A percentile compares a stretch with the other conserved stretches of the same genome.
These are phyloP conservation scores for Globisporangium abappressorium DNA, from an alignment of 352 stramenopile genomes.

Conservation along the genomic window DNA sequence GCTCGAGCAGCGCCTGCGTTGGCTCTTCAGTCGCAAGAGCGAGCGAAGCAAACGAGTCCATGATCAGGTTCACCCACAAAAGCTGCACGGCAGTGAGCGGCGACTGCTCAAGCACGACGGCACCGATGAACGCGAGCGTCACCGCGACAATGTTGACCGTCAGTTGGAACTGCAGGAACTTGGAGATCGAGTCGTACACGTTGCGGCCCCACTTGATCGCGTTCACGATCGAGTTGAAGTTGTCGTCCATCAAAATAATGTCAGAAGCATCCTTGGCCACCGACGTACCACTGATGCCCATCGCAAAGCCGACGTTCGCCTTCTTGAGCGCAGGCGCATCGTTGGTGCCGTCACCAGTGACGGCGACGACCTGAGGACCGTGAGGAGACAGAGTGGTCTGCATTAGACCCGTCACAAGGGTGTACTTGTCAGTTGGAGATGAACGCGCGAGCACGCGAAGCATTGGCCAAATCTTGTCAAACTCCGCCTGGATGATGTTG, in stretches of 20 bases:
- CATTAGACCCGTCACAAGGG: constrained; percentile 60
- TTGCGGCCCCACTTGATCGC: constrained; percentile 95
- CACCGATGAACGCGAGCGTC: constrained; percentile 87
- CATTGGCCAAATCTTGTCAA: constrained; percentile 71
- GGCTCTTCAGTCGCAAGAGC: constrained; percentile 94
- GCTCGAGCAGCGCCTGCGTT: constrained; percentile 80
- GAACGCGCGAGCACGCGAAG: constrained; percentile 61
- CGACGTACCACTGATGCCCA: constrained; percentile 92
- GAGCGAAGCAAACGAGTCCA: constrained; percentile 95
- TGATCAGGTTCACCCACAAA: constrained; percentile 98
- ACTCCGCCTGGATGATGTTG: constrained; percentile 60
- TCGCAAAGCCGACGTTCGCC: constrained; percentile 94
- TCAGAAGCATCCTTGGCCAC: constrained; percentile 95
- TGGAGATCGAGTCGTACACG: constrained; percentile 96
- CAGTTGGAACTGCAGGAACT: constrained; percentile 97
- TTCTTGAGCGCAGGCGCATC: constrained; percentile 94
- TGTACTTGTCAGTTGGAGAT: constrained; percentile 68
- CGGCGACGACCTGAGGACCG: constrained; percentile 88
- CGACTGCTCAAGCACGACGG: constrained; percentile 53
- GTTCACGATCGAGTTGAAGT: constrained; percentile 95
- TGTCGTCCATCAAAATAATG: constrained; percentile 96
- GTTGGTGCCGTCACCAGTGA: constrained; percentile 96
- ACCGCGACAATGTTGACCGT: constrained; percentile 94
- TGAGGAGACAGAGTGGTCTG: constrained; percentile 49
- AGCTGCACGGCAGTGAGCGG: constrained; percentile 94